Base-by-base conservation (phyloP, 768 basidiomycete species). In the Amanita pseudoporphyria region DNA sequence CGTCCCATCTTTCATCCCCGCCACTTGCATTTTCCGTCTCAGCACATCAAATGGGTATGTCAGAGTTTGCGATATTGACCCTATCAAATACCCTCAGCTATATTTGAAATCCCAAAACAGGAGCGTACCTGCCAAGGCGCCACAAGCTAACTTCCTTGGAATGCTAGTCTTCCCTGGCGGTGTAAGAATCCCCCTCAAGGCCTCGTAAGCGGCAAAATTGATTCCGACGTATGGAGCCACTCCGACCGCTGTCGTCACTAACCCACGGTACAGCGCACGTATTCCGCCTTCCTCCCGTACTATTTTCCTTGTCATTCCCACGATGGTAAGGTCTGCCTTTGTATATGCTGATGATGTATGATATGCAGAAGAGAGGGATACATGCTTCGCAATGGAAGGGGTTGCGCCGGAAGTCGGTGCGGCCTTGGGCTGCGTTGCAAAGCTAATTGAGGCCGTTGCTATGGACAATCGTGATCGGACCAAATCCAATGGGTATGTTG, bases 11-110 rank as follows among this genome's bases (percentile, higher is more conserved):
- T 76, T 66, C 81, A 93, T 84, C 10, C 90, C 90, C 5, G 81
- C 76, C 52, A 95, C 88, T 64, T 98, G 95, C 85, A 98, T 92
- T 73, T 97, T 95, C 53, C 95, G 77, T 41, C 95, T 76, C 52
- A 98, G 66, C 5, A 98, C 89, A 63, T 99, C 95, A 59, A 96
- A 89, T 7, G 95, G 95, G 63, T 95, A 97, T 4, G 94, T 97
- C 57, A 97, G 66, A 44, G 92, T 90, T 64, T 97, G 91, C 10
- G 92, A 93, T 55, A 95, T 84, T 21, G 84, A 81, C n/a, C 90
- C 90, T 78, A 66, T 33, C 24, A 45, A 46, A 40, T 9, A 48
- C 46, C 24, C 7, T 37, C 28, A 51, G 37, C 49, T 40, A 14
- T 24, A n/a, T 30, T 22, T 16, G 14, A 3, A 22, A 24, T 16